Evolutionary conservation across 345 rosid species (phyloP), one percentile per base, ranked within the genome.

Genomic region (Tarenaya hassleriana): DNA sequence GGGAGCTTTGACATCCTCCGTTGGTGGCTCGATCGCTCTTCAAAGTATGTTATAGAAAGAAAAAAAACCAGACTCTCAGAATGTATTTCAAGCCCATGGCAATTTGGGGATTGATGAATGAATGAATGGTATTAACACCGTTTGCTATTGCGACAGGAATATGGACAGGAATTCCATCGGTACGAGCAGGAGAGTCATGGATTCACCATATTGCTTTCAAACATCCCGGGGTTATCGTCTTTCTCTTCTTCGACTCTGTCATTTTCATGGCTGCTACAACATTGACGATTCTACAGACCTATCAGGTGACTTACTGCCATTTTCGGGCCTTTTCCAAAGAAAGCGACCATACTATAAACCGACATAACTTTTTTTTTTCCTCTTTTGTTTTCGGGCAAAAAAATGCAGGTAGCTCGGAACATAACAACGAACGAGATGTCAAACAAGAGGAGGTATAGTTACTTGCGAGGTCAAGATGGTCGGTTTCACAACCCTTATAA

Each of bases 381-480:
- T 20, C 27, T 54, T 38, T 2, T 24, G n/a, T n/a, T n/a, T n/a
- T 24, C 5, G 29, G 29, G 29, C 29, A 24, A 24, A 24, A 24
- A 24, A 24, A n/a, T 64, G 69, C 95, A 92, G 97, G 79, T 92
- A 76, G 77, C 90, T 47, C 67, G 83, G 43, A 92, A 92, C 55
- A 81, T 92, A 52, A 92, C 98, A 39, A 88, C 98, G 5, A 92
- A 92, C 34, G 95, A 92, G 52, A 29, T 79, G 46, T 86, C 95
- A 33, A 92, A 92, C 58, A 54, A 75, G 34, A 34, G 58, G 48
- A 83, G 98, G 3, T 84, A 87, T 46, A 78, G 78, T 14, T 91
- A 91, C 58, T 81, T 92, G 46, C 83, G 58, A n/a, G 85, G 96
- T 18, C 73, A 83, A 27, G 86, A 88, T 34, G 95, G 98, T 11